These are phyloP conservation scores for Alnus rubra DNA, from an alignment of 306 rosid genomes.

Conservation along the genomic window DNA sequence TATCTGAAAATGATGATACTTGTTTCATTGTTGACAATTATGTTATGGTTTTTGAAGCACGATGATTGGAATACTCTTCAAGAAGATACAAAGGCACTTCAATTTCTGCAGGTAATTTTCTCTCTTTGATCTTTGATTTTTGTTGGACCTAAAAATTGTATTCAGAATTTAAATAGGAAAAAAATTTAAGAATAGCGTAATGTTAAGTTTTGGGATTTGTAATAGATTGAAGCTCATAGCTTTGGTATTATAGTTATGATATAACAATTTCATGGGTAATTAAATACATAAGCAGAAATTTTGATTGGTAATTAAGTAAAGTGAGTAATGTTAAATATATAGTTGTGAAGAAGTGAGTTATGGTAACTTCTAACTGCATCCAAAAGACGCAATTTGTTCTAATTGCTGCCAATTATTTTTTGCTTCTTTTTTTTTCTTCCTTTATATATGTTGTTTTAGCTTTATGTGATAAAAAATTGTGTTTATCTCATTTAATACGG, in stretches of 20 bases:
- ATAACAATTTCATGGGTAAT: neutral
- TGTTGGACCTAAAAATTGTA: neutral
- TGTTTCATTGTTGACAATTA: too few relatives aligned
- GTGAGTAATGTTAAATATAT: too few relatives aligned
- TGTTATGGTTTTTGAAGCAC: slow-evolving; percentile 75
- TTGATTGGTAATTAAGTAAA: too few relatives aligned
- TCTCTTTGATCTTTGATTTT: neutral
- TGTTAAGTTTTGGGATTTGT: neutral
- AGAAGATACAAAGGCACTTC: slow-evolving; percentile 79
- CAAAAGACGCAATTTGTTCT: neutral
- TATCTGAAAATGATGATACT: too few relatives aligned
- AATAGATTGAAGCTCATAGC: neutral
- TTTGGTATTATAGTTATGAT: neutral
- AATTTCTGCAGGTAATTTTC: slow-evolving; percentile 51
- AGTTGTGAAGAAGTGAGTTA: too few relatives aligned
- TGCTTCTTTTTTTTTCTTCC: neutral
- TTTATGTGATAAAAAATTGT: too few relatives aligned
- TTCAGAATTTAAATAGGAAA: neutral
- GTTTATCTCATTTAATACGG: too few relatives aligned
- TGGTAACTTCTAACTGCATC: neutral
- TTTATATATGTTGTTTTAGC: too few relatives aligned
- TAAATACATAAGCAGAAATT: too few relatives aligned
- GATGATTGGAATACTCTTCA: slow-evolving; percentile 75
- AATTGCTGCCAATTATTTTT: neutral
- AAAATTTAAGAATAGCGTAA: neutral